These are phyloP conservation scores for Arachis stenosperma DNA, from an alignment of 306 rosid species.

Conservation along the genomic window DNA sequence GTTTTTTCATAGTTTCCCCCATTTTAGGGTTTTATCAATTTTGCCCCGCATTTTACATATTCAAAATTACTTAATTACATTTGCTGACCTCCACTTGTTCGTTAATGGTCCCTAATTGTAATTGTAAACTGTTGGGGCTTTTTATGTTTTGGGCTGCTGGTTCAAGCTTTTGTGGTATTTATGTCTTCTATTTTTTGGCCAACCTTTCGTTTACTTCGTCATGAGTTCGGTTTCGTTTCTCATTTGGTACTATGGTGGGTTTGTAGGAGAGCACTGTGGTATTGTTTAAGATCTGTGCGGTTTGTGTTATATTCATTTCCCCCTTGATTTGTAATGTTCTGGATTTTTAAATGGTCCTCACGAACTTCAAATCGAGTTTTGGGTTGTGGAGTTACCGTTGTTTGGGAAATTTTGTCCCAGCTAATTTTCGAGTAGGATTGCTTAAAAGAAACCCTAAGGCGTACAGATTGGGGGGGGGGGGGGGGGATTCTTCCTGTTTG, in stretches of 20 bases:
- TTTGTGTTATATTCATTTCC: background rate
- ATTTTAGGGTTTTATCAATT: constrained; percentile 30
- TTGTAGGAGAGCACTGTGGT: background rate
- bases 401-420: background rate
- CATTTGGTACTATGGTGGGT: constrained; percentile 1
- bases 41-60: background rate
- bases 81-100: background rate
- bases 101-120: background rate
- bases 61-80: constrained; percentile 10
- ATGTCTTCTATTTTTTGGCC: background rate
- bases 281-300: background rate
- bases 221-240: background rate
- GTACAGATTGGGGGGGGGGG: background rate
- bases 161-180: background rate
- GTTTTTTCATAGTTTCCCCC: background rate
- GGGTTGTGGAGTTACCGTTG: background rate
- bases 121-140: background rate
- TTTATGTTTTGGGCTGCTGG: background rate
- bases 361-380: background rate
- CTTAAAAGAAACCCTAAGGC: too few relatives aligned
- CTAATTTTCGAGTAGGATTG: too few relatives aligned
- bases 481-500: background rate
- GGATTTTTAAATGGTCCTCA: background rate
- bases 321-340: background rate
- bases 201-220: too few relatives aligned